Percentiles rank a stretch among this genome's conserved stretches.
These are phyloP conservation scores for Chloromonas sp. DNA, from an alignment of 163 green algal species.

Conservation along the genomic window DNA sequence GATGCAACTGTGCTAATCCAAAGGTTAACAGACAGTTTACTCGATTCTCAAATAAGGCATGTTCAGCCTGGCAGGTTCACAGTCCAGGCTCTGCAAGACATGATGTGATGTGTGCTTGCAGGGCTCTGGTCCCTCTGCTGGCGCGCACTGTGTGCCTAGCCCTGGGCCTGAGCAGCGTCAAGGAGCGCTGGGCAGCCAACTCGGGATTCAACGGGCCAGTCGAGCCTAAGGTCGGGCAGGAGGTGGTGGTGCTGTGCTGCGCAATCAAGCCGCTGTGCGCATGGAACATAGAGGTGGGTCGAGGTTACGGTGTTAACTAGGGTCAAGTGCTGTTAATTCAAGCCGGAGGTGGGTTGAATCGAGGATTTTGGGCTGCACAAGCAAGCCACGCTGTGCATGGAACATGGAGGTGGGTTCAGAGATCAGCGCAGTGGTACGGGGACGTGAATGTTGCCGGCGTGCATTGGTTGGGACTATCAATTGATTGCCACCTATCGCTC, in stretches of 20 bases:
- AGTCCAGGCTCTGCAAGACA: too few relatives aligned
- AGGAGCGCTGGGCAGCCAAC: constrained; percentile 65
- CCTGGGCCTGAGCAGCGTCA: constrained; percentile 76
- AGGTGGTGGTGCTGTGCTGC: constrained; percentile 86
- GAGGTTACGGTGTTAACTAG: not conserved
- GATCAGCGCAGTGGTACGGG: not conserved
- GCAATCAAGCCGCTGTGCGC: constrained; percentile 89
- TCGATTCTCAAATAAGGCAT: too few relatives aligned
- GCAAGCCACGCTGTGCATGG: constrained; percentile 90
- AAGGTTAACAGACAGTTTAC: too few relatives aligned
- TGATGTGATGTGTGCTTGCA: not conserved
- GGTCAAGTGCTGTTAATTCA: not conserved
- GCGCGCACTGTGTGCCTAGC: constrained; percentile 77
- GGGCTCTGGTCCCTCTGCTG: constrained; percentile 78
- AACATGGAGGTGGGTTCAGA: constrained; percentile 52
- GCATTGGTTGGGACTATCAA: too few relatives aligned
- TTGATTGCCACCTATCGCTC: too few relatives aligned
- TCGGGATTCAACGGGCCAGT: constrained; percentile 61
- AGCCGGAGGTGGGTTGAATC: constrained; percentile 43
- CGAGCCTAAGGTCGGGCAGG: constrained; percentile 38
- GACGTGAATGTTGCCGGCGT: too few relatives aligned
- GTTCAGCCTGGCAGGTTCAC: too few relatives aligned
- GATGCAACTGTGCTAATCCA: too few relatives aligned
- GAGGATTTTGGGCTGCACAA: constrained; percentile 83
- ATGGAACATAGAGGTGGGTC: constrained; percentile 69